A percentile compares a stretch with the other conserved stretches of the same genome.
Evolutionary conservation across 129 eudicot genomes (phyloP).

Genomic region (Sambucus nigra): DNA sequence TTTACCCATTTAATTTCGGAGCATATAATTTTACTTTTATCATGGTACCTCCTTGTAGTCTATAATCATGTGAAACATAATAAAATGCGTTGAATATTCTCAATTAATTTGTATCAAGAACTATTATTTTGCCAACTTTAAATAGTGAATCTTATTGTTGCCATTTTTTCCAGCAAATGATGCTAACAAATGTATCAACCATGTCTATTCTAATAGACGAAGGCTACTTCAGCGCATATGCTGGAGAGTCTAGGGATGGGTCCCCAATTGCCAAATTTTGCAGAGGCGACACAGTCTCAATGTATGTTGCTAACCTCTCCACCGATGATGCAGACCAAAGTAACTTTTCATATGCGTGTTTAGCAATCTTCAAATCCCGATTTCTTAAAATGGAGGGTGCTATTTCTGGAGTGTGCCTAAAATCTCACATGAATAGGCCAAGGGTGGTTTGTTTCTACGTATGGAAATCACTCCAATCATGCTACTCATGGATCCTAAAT

Average conservation of each 20-base stretch:
- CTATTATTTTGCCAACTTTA: background rate
- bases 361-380: conserved; percentile 42
- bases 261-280: conserved; percentile 50
- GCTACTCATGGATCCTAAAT: conserved; percentile 37
- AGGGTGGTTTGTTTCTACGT: conserved; percentile 25
- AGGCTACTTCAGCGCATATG: conserved; percentile 44
- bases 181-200: conserved; percentile 31
- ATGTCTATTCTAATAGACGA: conserved; percentile 48
- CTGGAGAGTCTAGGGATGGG: conserved; percentile 53
- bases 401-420: conserved; percentile 39
- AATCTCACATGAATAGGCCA: conserved; percentile 12
- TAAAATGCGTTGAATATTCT: no score
- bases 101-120: no score
- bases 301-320: conserved; percentile 25
- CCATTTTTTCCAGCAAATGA: conserved; percentile 45
- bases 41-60: no score
- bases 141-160: no score
- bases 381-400: conserved; percentile 48
- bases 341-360: conserved; percentile 30
- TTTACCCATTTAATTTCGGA: no score
- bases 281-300: conserved; percentile 52
- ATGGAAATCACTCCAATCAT: conserved; percentile 47
- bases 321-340: conserved; percentile 1
- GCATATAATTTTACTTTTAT: no score
- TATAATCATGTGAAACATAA: no score